These are phyloP conservation scores for Marchantia polymorpha DNA, from an alignment of 225 moss, liverwort and hornwort genomes.

Conservation along the genomic window DNA sequence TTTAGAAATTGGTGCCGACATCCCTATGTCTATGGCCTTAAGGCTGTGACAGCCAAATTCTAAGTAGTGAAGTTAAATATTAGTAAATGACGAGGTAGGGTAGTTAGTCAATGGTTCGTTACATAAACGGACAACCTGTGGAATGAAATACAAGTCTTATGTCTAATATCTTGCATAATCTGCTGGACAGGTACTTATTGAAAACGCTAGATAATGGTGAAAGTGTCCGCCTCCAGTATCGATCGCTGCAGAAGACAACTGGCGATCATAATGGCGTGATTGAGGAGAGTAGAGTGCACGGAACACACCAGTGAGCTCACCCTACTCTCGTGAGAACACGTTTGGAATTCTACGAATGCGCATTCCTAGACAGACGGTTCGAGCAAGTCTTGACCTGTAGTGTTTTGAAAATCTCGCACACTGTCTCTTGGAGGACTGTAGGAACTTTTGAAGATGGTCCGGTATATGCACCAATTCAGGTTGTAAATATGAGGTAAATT, in stretches of 20 bases:
- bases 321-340: constrained; percentile 14
- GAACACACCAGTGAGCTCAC: constrained; percentile 41
- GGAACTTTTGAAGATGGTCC: constrained; percentile 27
- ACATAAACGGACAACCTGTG: background rate
- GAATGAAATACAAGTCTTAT: no score
- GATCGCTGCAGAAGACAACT: constrained; percentile 70
- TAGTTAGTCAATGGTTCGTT: background rate
- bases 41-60: no score
- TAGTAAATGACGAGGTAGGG: no score
- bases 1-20: no score
- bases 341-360: background rate
- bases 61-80: no score
- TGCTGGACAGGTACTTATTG: constrained; percentile 72
- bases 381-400: constrained; percentile 21
- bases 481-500: constrained; percentile 46
- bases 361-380: constrained; percentile 9
- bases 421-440: constrained; percentile 20
- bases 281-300: constrained; percentile 54
- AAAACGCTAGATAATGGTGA: constrained; percentile 89
- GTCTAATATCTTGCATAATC: background rate
- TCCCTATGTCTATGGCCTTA: no score
- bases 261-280: constrained; percentile 63
- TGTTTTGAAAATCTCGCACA: constrained; percentile 14
- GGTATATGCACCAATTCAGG: constrained; percentile 22
- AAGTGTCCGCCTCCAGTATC: constrained; percentile 91